Conservation (phyloP, 371 early-diverging fungal species). For the Blastocladiella emersonii region DNA sequence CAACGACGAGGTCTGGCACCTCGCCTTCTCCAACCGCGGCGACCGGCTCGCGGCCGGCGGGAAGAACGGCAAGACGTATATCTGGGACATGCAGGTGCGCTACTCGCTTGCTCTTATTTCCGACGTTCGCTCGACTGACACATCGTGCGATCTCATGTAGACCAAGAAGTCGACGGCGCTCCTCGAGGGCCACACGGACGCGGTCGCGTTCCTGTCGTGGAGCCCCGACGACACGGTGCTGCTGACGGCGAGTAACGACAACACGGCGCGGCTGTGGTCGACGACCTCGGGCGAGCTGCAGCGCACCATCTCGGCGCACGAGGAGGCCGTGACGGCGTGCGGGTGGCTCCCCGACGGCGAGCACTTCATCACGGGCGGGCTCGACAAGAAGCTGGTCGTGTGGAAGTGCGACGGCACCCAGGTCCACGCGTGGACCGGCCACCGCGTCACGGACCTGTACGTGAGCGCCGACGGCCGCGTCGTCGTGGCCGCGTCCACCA, state of each 20-base stretch:
- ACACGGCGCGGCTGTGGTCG: constrained; percentile 65
- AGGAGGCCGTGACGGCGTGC: constrained; percentile 60
- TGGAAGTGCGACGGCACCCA: constrained; percentile 55
- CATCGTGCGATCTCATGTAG: too few relatives aligned
- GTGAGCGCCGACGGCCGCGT: constrained; percentile 53
- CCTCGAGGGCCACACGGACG: constrained; percentile 36
- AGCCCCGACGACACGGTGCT: constrained; percentile 66
- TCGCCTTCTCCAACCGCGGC: constrained; percentile 78
- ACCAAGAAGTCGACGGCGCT: too few relatives aligned
- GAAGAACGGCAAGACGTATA: constrained; percentile 66
- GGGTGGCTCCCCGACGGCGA: constrained; percentile 66
- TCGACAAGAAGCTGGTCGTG: constrained; percentile 56
- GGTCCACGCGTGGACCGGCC: constrained; percentile 44
- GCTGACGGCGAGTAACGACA: constrained; percentile 68
- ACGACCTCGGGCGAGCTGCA: constrained; percentile 40
- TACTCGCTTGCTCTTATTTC: too few relatives aligned
- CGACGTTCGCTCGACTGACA: too few relatives aligned
- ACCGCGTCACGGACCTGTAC: constrained; percentile 73
- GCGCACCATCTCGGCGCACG: constrained; percentile 39
- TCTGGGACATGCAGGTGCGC: constrained; percentile 66
- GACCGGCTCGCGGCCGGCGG: constrained; percentile 76
- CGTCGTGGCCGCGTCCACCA: constrained; percentile 56
- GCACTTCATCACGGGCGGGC: constrained; percentile 61
- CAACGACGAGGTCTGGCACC: constrained; percentile 88
- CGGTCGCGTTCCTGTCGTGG: constrained; percentile 73